These are phyloP conservation scores for Oryza australiensis DNA, from an alignment of 176 grass and related monocot species.

Conservation along the genomic window DNA sequence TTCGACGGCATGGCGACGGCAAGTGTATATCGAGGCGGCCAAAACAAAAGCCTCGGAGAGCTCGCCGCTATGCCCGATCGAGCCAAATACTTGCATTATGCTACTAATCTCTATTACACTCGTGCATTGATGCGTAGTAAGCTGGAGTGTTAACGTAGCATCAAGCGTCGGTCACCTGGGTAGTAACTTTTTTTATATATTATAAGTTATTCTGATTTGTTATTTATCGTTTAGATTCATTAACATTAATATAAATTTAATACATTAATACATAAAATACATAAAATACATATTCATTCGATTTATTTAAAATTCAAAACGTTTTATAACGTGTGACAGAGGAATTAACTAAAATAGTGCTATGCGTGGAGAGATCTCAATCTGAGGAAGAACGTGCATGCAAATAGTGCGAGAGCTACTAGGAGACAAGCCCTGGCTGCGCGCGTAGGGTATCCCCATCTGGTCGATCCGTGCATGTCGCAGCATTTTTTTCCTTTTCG, in stretches of 20 bases:
- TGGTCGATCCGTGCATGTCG: not conserved
- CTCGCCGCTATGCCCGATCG: slow-evolving; percentile 18
- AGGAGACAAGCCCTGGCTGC: slow-evolving; percentile 24
- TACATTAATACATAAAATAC: too few species aligned
- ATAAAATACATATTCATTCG: too few species aligned
- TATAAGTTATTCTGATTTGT: too few species aligned
- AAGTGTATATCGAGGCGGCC: not conserved
- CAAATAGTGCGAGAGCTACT: not conserved
- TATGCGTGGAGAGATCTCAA: not conserved
- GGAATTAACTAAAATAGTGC: not conserved
- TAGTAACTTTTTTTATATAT: too few species aligned
- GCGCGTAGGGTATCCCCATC: slow-evolving; percentile 3
- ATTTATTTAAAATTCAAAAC: too few species aligned
- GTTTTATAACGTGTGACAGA: too few species aligned
- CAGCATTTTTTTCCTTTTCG: not conserved
- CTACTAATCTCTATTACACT: not conserved
- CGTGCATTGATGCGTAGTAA: not conserved
- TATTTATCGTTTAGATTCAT: too few species aligned
- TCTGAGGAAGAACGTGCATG: slow-evolving; percentile 24
- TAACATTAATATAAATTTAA: too few species aligned
- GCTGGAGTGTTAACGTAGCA: not conserved
- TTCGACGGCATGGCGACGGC: slow-evolving; percentile 2
- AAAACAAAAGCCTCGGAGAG: slow-evolving; percentile 9
- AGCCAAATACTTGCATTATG: not conserved
- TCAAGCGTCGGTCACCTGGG: not conserved